phyloP scores from a whole-genome alignment of 306 rosid species.

The Senna tora region DNA sequence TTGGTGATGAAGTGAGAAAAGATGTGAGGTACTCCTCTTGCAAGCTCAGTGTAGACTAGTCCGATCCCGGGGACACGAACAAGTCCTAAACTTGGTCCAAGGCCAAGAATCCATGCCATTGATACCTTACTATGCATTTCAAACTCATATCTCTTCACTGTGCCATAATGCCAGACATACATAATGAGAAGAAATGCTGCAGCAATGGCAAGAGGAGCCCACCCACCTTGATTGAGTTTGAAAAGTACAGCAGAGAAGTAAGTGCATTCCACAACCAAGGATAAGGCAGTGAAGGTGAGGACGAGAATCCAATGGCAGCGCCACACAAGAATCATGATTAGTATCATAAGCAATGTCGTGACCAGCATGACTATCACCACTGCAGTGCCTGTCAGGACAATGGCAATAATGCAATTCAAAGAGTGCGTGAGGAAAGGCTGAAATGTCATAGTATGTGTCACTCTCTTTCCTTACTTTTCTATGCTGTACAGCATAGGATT shows the following conservation, averaged over 20 bases:
- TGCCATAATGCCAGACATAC: constrained; percentile 94
- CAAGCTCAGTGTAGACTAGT: constrained; percentile 93
- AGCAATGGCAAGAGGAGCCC: constrained; percentile 94
- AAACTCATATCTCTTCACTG: constrained; percentile 76
- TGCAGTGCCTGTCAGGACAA: constrained; percentile 77
- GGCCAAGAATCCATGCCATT: constrained; percentile 98
- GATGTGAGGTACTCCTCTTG: constrained; percentile 93
- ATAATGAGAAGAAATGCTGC: constrained; percentile 73
- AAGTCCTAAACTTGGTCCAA: constrained; percentile 93
- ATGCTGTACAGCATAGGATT: no score
- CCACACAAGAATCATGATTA: constrained; percentile 95
- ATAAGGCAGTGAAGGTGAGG: constrained; percentile 62
- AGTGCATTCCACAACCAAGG: constrained; percentile 79
- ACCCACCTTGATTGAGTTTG: constrained; percentile 90
- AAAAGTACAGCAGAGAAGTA: constrained; percentile 86
- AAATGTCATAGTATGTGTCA: constrained; percentile 5
- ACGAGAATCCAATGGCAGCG: constrained; percentile 90
- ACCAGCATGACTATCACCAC: constrained; percentile 89
- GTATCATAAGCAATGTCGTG: constrained; percentile 80
- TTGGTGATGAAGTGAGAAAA: constrained; percentile 98
- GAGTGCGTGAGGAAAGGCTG: constrained; percentile 23
- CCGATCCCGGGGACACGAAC: constrained; percentile 98
- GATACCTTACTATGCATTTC: constrained; percentile 95
- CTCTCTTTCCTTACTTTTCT: no score
- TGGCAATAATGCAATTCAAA: constrained; percentile 27